Conservation (phyloP, 139 green algal genomes). For the Dunaliella primolecta region DNA sequence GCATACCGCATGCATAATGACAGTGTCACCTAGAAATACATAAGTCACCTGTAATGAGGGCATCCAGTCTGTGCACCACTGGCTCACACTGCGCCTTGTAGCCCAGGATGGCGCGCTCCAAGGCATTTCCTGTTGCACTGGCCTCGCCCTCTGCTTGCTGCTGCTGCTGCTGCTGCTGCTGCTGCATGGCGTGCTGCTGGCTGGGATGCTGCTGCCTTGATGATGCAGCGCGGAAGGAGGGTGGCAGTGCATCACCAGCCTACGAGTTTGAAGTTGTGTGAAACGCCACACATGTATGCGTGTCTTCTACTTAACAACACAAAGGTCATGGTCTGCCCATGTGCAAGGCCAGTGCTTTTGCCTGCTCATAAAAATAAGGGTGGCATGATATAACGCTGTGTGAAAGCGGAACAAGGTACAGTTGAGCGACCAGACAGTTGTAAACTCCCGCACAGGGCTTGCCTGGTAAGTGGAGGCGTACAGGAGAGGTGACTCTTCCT, state of each 20-base stretch:
- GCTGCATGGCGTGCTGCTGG: background rate
- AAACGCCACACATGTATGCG: background rate
- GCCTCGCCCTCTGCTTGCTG: background rate
- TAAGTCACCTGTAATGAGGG: conserved; percentile 66
- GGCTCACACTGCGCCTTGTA: conserved; percentile 87
- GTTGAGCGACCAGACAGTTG: too few relatives aligned
- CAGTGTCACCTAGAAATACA: too few relatives aligned
- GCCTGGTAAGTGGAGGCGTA: conserved; percentile 90
- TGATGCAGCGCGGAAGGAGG: background rate
- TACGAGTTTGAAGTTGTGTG: background rate
- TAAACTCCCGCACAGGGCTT: background rate
- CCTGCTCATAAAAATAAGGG: too few relatives aligned
- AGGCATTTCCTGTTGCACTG: background rate
- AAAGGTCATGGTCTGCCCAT: background rate
- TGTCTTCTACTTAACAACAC: background rate
- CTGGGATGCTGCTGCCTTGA: background rate
- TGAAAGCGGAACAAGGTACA: too few relatives aligned
- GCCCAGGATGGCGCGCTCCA: conserved; percentile 39
- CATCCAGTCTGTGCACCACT: conserved; percentile 71
- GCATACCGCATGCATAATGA: too few relatives aligned
- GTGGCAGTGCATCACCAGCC: background rate
- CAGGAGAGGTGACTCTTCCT: conserved; percentile 68
- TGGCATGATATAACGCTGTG: too few relatives aligned
- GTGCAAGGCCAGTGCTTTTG: background rate
- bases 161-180: background rate